Conservation (phyloP, 371 early-diverging fungal species). For the Lichtheimia corymbifera region DNA sequence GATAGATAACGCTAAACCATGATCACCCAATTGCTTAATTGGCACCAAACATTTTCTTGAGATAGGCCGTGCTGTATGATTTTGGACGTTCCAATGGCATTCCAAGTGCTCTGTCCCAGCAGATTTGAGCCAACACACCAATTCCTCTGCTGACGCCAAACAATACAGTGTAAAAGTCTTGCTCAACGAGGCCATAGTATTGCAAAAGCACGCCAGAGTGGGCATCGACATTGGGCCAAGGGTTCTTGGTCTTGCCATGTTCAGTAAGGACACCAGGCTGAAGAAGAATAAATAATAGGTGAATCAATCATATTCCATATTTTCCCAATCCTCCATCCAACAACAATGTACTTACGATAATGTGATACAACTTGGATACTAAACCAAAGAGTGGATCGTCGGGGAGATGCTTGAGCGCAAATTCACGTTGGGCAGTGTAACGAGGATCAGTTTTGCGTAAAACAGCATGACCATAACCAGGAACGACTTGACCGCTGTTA, state of each 20-base stretch:
- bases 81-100: conserved; percentile 96
- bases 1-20: too few species aligned
- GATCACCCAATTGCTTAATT: conserved; percentile 27
- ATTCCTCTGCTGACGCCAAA: conserved; percentile 98
- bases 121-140: conserved; percentile 77
- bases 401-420: conserved; percentile 97
- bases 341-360: conserved; percentile 55
- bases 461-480: conserved; percentile 98
- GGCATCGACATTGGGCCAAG: conserved; percentile 99
- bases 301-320: background rate
- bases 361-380: conserved; percentile 94
- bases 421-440: conserved; percentile 98
- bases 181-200: conserved; percentile 95
- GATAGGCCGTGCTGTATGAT: conserved; percentile 84
- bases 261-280: conserved; percentile 91
- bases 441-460: conserved; percentile 96
- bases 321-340: background rate
- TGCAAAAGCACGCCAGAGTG: conserved; percentile 97
- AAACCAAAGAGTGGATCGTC: conserved; percentile 95
- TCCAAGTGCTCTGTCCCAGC: conserved; percentile 87
- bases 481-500: conserved; percentile 95
- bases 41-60: conserved; percentile 75
- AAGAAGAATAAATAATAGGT: conserved; percentile 6
- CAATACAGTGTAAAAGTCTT: conserved; percentile 98
- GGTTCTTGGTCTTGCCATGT: conserved; percentile 99